Percentiles rank a stretch among this genome's conserved stretches.
Evolutionary conservation across 306 rosid genomes (phyloP).

Genomic region (Canavalia ensiformis): DNA sequence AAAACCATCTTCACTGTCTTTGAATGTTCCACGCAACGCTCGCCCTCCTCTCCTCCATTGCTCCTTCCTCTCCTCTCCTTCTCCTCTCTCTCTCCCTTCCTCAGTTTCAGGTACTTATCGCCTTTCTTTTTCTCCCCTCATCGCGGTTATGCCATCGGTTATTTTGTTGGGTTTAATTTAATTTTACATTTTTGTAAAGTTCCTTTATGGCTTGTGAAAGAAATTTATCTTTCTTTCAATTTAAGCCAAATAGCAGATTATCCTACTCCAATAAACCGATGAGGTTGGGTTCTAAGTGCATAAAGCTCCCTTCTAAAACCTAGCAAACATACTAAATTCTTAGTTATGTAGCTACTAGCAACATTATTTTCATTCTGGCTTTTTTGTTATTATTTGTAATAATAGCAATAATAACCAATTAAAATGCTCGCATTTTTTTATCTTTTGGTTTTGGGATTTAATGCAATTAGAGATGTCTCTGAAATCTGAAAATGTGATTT

Average conservation of each 20-base stretch:
- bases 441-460: neutral
- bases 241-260: neutral
- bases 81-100: slow-evolving; percentile 40
- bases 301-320: neutral
- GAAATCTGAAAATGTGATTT: slow-evolving; percentile 8
- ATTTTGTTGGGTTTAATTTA: neutral
- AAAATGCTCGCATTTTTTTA: slow-evolving; percentile 5
- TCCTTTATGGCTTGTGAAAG: neutral
- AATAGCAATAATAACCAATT: neutral
- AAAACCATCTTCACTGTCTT: slow-evolving; percentile 8
- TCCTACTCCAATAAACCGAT: neutral
- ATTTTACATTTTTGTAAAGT: neutral
- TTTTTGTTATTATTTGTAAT: neutral
- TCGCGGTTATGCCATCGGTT: neutral
- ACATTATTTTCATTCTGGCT: neutral
- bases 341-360: neutral
- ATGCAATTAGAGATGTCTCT: neutral
- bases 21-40: neutral
- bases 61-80: slow-evolving; percentile 44
- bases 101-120: slow-evolving; percentile 42
- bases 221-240: neutral
- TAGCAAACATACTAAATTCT: neutral
- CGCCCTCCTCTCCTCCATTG: slow-evolving; percentile 43
- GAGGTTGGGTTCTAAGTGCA: slow-evolving; percentile 13
- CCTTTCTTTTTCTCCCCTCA: neutral